phyloP scores from a whole-genome alignment of 108 stramenopile genomes.

The Schizochytrium sp. region DNA sequence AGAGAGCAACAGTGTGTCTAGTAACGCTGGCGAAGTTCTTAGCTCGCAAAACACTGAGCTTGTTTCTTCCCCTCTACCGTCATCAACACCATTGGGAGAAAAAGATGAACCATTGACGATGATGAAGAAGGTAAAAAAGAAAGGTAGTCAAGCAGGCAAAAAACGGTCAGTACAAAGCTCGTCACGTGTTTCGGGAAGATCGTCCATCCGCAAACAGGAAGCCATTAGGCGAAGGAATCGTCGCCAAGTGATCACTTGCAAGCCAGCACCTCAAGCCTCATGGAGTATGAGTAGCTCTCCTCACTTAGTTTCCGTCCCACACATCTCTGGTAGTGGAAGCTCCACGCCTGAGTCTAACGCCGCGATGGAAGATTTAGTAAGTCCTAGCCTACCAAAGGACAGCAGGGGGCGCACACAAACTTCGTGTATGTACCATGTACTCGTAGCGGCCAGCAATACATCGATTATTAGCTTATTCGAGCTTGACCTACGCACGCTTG shows the following conservation, averaged over 20 bases:
- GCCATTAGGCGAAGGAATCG: not conserved
- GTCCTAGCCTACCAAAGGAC: too few species aligned
- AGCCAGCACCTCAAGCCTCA: not conserved
- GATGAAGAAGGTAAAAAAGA: not conserved
- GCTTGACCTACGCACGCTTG: slow-evolving; percentile 5
- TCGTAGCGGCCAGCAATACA: not conserved
- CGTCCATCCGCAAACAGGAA: not conserved
- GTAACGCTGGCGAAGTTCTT: too few species aligned
- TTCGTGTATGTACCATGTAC: not conserved
- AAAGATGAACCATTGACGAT: not conserved
- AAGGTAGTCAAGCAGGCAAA: not conserved
- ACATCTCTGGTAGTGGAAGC: too few species aligned
- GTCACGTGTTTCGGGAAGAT: not conserved
- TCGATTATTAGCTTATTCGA: not conserved
- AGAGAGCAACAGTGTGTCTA: too few species aligned
- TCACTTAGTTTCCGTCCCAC: too few species aligned
- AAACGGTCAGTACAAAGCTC: not conserved
- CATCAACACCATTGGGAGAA: too few species aligned
- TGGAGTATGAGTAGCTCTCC: not conserved
- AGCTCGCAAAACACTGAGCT: too few species aligned
- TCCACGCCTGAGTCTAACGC: too few species aligned
- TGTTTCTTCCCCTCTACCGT: too few species aligned
- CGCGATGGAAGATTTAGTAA: too few species aligned
- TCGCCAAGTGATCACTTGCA: slow-evolving; percentile 20
- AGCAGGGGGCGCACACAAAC: too few species aligned